Percentiles rank a stretch among this genome's conserved stretches.
phyloP scores from a whole-genome alignment of 2,329 filamentous ascomycete species.

The Claviceps africana region DNA sequence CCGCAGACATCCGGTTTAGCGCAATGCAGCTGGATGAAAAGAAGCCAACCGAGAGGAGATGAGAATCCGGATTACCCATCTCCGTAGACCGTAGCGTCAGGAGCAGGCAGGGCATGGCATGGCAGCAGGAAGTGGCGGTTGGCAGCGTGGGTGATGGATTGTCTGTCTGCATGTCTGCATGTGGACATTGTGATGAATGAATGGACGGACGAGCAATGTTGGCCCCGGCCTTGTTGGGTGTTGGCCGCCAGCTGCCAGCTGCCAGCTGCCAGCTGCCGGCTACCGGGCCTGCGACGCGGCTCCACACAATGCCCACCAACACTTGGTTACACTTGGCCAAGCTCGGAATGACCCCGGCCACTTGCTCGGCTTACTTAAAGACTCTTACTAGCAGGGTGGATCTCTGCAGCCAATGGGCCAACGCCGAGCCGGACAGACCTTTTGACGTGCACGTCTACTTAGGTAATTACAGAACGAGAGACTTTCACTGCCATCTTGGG shows the following conservation, averaged over 20 bases:
- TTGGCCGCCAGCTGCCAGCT: not conserved
- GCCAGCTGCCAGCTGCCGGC: too few species aligned
- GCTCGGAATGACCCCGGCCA: not conserved
- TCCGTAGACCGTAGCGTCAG: too few species aligned
- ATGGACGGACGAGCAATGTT: not conserved
- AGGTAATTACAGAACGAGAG: slow-evolving; percentile 13
- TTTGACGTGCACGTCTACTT: slow-evolving; percentile 20
- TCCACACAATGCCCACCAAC: not conserved
- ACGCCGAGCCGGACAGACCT: slow-evolving; percentile 9
- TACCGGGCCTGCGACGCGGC: too few species aligned
- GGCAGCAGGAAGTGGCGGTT: not conserved
- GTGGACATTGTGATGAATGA: not conserved
- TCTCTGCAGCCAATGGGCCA: slow-evolving; percentile 20
- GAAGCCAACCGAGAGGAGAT: too few species aligned
- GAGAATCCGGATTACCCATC: too few species aligned
- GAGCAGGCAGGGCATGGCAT: too few species aligned
- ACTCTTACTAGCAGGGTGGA: slow-evolving; percentile 8
- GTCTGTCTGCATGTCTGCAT: too few species aligned
- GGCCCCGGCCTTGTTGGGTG: not conserved
- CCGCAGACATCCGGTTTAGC: too few species aligned
- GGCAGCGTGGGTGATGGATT: too few species aligned
- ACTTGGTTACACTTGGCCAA: not conserved
- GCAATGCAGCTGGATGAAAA: too few species aligned
- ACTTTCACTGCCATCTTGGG: slow-evolving; percentile 15
- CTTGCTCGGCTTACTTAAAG: not conserved